Percentiles rank a stretch among this genome's conserved stretches.
phyloP scores from a whole-genome alignment of 2,329 filamentous ascomycete species.

The Byssothecium circinans region DNA sequence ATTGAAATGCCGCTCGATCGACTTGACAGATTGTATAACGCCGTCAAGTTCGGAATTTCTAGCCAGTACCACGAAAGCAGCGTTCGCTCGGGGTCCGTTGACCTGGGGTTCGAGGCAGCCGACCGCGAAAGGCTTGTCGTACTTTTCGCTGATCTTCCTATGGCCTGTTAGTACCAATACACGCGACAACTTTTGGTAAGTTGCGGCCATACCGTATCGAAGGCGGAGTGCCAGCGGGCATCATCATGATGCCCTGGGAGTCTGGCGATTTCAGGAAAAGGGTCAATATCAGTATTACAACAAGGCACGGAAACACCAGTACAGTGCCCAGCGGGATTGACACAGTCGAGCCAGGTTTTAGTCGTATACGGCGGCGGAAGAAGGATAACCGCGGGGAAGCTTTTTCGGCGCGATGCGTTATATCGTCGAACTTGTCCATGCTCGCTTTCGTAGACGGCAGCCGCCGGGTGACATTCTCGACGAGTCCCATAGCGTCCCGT shows the following conservation, averaged over 20 bases:
- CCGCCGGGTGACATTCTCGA: constrained; percentile 49
- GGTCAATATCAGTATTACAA: constrained; percentile 86
- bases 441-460: constrained; percentile 47
- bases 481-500: constrained; percentile 43
- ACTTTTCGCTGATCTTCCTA: constrained; percentile 94
- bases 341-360: constrained; percentile 88
- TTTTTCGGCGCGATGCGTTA: constrained; percentile 47
- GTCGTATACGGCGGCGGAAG: constrained; percentile 80
- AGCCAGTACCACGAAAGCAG: constrained; percentile 91
- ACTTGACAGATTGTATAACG: constrained; percentile 95
- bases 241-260: constrained; percentile 77
- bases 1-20: constrained; percentile 98
- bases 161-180: constrained; percentile 19
- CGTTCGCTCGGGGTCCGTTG: constrained; percentile 80
- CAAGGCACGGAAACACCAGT: constrained; percentile 86
- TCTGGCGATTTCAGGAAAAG: constrained; percentile 87
- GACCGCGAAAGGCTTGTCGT: constrained; percentile 94
- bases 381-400: constrained; percentile 67
- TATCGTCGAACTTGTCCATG: constrained; percentile 48
- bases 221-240: constrained; percentile 85
- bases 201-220: constrained; percentile 71
- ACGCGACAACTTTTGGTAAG: not conserved
- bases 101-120: constrained; percentile 82
- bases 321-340: constrained; percentile 92
- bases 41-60: constrained; percentile 96